These are phyloP conservation scores for Piper betle DNA, from an alignment of 164 flowering plant genomes.

Conservation along the genomic window DNA sequence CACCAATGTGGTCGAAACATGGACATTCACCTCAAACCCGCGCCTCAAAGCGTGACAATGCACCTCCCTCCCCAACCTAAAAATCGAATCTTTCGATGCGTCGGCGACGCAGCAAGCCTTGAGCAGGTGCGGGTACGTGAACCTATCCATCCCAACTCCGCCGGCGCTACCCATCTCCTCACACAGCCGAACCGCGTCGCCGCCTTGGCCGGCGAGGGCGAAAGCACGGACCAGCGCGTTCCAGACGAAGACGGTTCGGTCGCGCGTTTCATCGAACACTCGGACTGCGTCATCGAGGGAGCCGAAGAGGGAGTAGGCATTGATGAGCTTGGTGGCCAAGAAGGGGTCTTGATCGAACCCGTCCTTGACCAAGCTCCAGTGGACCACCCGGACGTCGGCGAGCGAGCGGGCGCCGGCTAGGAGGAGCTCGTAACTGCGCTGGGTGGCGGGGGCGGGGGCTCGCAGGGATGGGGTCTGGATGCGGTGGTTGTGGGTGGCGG, in stretches of 20 bases:
- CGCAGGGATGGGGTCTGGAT: slow-evolving; percentile 50
- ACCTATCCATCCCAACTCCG: slow-evolving; percentile 51
- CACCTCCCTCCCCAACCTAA: slow-evolving; percentile 49
- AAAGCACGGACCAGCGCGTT: slow-evolving; percentile 73
- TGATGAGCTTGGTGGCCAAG: slow-evolving; percentile 73
- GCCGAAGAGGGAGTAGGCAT: slow-evolving; percentile 43
- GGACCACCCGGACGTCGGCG: slow-evolving; percentile 36
- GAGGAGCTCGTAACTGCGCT: slow-evolving; percentile 63
- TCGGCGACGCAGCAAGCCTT: slow-evolving; percentile 66
- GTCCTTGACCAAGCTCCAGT: slow-evolving; percentile 32
- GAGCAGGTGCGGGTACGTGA: slow-evolving; percentile 61
- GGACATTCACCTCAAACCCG: slow-evolving; percentile 47
- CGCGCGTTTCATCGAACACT: slow-evolving; percentile 57
- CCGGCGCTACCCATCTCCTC: slow-evolving; percentile 29
- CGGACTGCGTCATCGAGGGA: slow-evolving; percentile 40
- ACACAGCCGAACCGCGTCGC: slow-evolving; percentile 44
- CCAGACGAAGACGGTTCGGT: slow-evolving; percentile 57
- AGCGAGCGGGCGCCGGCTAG: slow-evolving; percentile 31
- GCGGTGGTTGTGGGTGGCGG: slow-evolving; percentile 22
- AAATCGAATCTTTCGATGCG: slow-evolving; percentile 11
- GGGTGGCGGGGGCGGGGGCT: slow-evolving; percentile 35
- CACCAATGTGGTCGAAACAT: slow-evolving; percentile 65
- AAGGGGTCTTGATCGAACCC: slow-evolving; percentile 72
- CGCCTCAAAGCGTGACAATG: slow-evolving; percentile 58
- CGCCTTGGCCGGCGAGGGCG: slow-evolving; percentile 43